Evolutionary conservation across 441 rosid genomes (phyloP), one percentile per base, ranked within the genome.

Genomic region (Manihot esculenta): DNA sequence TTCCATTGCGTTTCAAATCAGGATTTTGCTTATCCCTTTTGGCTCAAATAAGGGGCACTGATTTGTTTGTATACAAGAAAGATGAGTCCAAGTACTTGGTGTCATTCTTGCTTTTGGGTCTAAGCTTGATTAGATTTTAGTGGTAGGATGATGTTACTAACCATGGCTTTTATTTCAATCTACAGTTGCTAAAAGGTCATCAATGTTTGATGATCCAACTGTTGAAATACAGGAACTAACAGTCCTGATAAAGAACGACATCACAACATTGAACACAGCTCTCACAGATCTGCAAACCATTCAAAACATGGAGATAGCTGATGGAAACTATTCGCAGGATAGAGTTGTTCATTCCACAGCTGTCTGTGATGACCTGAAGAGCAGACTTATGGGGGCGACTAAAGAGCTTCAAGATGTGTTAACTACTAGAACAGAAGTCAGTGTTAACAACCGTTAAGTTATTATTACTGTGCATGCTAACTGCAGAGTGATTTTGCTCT

Each of bases 161-260:
- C 70, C 3, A 21, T 26, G 21, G 56, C 47, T 24, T 59, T 18
- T 23, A 18, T 54, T 69, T 42, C 18, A 60, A 45, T 57, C 50
- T 48, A 78, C 84, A 92, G 96, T 94, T 88, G 92, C 93, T 0
- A 94, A 88, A 72, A 86, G 84, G 78, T 90, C 99, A 26, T 90
- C 97, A 3, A 92, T 92, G 87, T 94, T 94, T 77, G 84, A 90
- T 79, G 99, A 94, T 80, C 93, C 94, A 3, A 82, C 86, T 9
- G 69, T 90, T 62, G 93, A 92, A 63, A 90, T 94, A 79, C 96
- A 94, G 72, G 93, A 94, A 76, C 69, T 90, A 70, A 94, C 96
- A 41, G 87, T 76, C 30, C 72, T 94, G 85, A 87, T 94, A 67
- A 94, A 92, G 87, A 84, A 89, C 62, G 93, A 92, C 21, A 84